A percentile compares a stretch with the other conserved stretches of the same genome.
These are phyloP conservation scores for Calocera viscosa DNA, from an alignment of 768 basidiomycete species.

Conservation along the genomic window DNA sequence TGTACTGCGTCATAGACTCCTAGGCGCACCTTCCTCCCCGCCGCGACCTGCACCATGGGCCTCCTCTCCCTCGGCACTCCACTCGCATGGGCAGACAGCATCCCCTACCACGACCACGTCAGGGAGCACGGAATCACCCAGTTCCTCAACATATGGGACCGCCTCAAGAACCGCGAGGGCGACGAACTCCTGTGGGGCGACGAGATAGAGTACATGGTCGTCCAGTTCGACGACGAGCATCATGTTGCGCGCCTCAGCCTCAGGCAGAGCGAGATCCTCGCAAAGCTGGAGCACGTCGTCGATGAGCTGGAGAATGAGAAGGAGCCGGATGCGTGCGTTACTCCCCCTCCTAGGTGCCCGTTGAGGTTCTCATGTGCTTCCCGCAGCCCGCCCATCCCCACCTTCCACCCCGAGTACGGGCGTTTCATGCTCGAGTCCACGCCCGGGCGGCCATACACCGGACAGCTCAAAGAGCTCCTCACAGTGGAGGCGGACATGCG, in stretches of 20 bases:
- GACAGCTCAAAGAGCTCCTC: slow-evolving; percentile 70
- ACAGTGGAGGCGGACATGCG: slow-evolving; percentile 92
- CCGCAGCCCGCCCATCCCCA: slow-evolving; percentile 45
- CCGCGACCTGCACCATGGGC: slow-evolving; percentile 48
- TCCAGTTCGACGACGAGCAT: slow-evolving; percentile 62
- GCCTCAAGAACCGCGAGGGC: slow-evolving; percentile 77
- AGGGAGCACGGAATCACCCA: slow-evolving; percentile 87
- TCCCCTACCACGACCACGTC: slow-evolving; percentile 78
- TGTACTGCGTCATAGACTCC: neutral
- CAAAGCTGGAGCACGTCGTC: slow-evolving; percentile 57
- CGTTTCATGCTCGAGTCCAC: slow-evolving; percentile 98
- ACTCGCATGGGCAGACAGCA: slow-evolving; percentile 80
- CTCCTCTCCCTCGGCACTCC: slow-evolving; percentile 87
- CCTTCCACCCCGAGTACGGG: slow-evolving; percentile 96
- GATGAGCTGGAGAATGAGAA: slow-evolving; percentile 51
- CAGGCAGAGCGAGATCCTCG: slow-evolving; percentile 88
- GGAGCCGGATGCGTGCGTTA: slow-evolving; percentile 27
- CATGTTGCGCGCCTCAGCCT: slow-evolving; percentile 82
- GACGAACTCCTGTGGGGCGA: slow-evolving; percentile 97
- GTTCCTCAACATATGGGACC: slow-evolving; percentile 86
- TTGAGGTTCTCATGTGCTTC: neutral
- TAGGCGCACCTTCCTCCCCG: neutral
- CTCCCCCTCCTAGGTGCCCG: neutral
- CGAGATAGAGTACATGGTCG: slow-evolving; percentile 97
- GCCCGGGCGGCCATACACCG: slow-evolving; percentile 88